A percentile compares a stretch with the other conserved stretches of the same genome.
Conservation (phyloP, 495 filamentous ascomycete species). For the Tuber borchii region DNA sequence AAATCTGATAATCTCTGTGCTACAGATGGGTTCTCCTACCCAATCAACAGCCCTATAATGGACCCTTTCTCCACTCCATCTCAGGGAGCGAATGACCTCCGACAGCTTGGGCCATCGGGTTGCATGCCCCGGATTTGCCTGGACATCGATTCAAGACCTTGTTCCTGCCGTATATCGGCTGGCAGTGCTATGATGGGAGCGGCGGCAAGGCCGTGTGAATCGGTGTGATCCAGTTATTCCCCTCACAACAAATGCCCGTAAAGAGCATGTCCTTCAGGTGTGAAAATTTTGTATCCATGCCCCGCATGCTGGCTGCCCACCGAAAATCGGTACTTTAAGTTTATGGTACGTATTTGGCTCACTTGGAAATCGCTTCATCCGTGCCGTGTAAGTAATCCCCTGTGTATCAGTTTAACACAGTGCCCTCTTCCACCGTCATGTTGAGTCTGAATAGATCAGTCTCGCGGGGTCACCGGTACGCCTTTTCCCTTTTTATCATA, state of each 20-base stretch:
- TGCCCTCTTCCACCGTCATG: neutral
- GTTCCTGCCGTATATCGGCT: neutral
- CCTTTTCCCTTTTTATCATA: neutral
- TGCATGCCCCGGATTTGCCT: neutral
- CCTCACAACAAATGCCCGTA: neutral
- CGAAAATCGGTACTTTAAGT: neutral
- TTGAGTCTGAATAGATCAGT: neutral
- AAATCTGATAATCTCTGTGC: neutral
- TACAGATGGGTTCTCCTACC: neutral
- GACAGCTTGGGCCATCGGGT: neutral
- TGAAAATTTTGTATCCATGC: neutral
- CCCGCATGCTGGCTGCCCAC: neutral
- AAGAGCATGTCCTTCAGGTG: neutral
- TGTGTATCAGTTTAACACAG: neutral
- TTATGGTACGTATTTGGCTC: neutral
- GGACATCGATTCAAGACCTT: neutral
- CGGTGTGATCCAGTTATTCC: constrained; percentile 4
- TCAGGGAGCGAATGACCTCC: neutral
- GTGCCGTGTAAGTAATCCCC: neutral
- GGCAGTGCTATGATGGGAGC: neutral
- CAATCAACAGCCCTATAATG: neutral
- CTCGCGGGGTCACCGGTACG: neutral
- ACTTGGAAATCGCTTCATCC: neutral
- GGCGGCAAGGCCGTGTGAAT: neutral
- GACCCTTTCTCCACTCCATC: neutral